Evolutionary conservation across 225 moss, liverwort and hornwort genomes (phyloP), one percentile per base, ranked within the genome.

Genomic region (Antitrichia curtipendula): DNA sequence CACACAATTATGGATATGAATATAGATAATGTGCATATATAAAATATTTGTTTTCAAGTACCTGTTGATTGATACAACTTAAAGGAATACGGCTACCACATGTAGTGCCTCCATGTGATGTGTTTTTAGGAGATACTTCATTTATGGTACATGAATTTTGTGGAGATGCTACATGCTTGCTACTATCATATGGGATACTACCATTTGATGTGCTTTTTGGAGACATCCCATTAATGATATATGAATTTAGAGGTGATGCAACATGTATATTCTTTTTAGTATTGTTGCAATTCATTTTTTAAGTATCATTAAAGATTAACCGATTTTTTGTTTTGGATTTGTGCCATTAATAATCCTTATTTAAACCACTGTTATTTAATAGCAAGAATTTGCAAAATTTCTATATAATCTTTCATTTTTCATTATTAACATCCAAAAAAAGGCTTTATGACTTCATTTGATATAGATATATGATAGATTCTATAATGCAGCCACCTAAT

Each of bases 381-480:
- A 32, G 1, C 27, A 78, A 7, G 14, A 29, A 49, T 25, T 16
- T 23, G 15, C 3, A 20, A 7, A 7, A 6, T 34, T 72, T 80
- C 7, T 7, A 13, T 13, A 27, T 8, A 34, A 16, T 1, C 31
- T 31, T 17, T 9, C 7, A 49, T 41, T 71, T n/a, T 80, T 21
- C 1, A 53, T 18, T 7, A 19, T 62, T 10, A 24, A 32, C 0
- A 18, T 13, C 13, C 29, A 22, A 12, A 9, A 13, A 49, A 38
- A 72, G 13, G 8, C 21, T 24, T 54, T 60, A 18, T 52, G 9
- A 2, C 9, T 25, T 41, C 3, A 41, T 32, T 77, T 53, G 38
- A 38, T 0, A 38, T 0, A 49, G 0, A 8, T 38, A 1, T 49
- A 9, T 29, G 0, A 6, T 16, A 53, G 2, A 50, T 41, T 54